These are phyloP conservation scores for Sugiyamaella lignohabitans DNA, from an alignment of 805 yeast genomes.

Conservation along the genomic window DNA sequence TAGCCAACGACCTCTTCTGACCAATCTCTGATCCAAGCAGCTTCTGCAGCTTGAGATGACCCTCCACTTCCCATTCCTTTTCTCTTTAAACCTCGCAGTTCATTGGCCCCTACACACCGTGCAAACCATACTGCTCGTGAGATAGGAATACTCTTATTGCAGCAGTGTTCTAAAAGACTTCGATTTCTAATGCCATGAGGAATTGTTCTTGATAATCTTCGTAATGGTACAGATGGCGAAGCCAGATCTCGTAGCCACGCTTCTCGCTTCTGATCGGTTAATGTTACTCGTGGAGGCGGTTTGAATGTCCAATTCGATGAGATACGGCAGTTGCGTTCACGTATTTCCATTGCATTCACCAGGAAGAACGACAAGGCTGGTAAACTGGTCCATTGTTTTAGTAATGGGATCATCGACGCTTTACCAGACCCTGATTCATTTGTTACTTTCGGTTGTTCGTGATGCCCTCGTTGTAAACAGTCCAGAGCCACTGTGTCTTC, in stretches of 20 bases:
- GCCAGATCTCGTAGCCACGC: conserved; percentile 82
- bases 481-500: conserved; percentile 51
- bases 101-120: conserved; percentile 78
- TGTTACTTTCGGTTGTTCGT: conserved; percentile 52
- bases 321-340: conserved; percentile 42
- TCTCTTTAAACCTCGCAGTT: conserved; percentile 52
- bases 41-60: conserved; percentile 32
- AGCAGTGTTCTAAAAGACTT: conserved; percentile 65
- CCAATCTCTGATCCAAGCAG: conserved; percentile 80
- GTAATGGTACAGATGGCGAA: conserved; percentile 56
- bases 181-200: conserved; percentile 87
- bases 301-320: conserved; percentile 51
- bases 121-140: conserved; percentile 88
- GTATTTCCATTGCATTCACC: conserved; percentile 42
- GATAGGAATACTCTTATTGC: conserved; percentile 60
- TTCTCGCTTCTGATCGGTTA: conserved; percentile 80
- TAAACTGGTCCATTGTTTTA: conserved; percentile 37
- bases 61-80: conserved; percentile 32
- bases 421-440: conserved; percentile 70
- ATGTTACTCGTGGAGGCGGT: conserved; percentile 83
- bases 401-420: conserved; percentile 41
- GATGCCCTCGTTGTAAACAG: conserved; percentile 63
- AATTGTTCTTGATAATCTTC: conserved; percentile 63
- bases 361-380: conserved; percentile 46
- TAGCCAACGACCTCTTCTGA: conserved; percentile 71